Base-by-base conservation (phyloP, 2,329 filamentous ascomycete species). In the Paraconiothyrium sp. region DNA sequence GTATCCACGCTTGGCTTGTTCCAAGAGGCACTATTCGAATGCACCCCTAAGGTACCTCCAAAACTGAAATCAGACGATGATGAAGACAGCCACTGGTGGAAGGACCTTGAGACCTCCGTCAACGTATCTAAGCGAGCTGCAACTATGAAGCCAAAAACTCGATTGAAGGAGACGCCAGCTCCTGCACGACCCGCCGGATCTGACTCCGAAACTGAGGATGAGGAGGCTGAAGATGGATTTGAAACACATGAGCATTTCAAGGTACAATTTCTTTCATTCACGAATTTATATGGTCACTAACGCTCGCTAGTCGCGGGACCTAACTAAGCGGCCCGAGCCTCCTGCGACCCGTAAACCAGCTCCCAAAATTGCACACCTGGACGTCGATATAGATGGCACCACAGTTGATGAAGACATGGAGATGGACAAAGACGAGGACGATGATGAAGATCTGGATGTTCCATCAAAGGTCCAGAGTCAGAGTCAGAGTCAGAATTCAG, bases 381-480 rank as follows among this genome's bases (percentile, higher is more conserved):
- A 47, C 34, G 48, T 32, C 3, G 66, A 59, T 22, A 67, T 66
- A 16, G 66, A 62, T 27, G 67, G 63, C 8, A 59, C 62, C 10
- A 78, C 76, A 20, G 75, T 73, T 9, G 72, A 74, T 44, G 79
- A 78, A 50, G 79, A 80, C 13, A 55, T 46, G 34, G 41, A 52
- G 8, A 46, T 51, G 43, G 51, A 59, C 11, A 24, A 75, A 10
- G 73, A 51, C 6, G 60, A 62, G 32, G 55, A 59, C 5, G 60
- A 76, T 5, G 73, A 74, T 27, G 77, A 79, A 4, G 79, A 82
- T 54, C 71, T 82, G 11, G 79, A 81, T 65, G 74, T 68, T 7
- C 73, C 73, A 11, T 51, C 63, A 1, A 72, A 59, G 27, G 67
- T 56, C 35, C 65, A 67, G 32, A 68, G 61, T 24, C 20, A 20